A percentile compares a stretch with the other conserved stretches of the same genome.
These are phyloP conservation scores for Suhomyces wounanorum DNA, from an alignment of 1,139 yeast species.

Conservation along the genomic window DNA sequence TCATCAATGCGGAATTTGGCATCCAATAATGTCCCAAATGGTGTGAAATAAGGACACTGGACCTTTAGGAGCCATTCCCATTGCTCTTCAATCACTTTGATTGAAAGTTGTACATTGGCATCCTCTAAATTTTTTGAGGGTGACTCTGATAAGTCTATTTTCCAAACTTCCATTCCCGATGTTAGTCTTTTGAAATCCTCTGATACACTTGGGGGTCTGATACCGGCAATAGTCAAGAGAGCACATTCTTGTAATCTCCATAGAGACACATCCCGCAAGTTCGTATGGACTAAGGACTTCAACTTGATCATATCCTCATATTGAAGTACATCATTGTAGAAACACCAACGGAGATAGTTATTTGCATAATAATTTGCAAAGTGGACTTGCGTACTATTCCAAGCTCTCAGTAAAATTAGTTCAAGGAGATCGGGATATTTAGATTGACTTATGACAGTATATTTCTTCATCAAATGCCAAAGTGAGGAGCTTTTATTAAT, in stretches of 20 bases:
- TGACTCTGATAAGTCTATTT: not conserved
- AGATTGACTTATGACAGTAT: constrained; percentile 15
- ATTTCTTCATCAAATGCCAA: constrained; percentile 40
- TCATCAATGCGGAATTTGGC: not conserved
- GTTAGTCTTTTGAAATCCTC: constrained; percentile 23
- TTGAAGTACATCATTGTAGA: constrained; percentile 13
- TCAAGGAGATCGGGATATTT: constrained; percentile 1
- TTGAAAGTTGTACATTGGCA: constrained; percentile 1
- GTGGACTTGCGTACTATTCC: constrained; percentile 38
- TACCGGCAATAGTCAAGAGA: constrained; percentile 9
- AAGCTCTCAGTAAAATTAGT: constrained; percentile 20
- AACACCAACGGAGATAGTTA: constrained; percentile 36
- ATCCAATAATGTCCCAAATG: constrained; percentile 4
- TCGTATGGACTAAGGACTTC: constrained; percentile 21
- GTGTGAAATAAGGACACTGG: constrained; percentile 18
- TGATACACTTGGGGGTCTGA: constrained; percentile 11
- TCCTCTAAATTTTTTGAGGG: not conserved
- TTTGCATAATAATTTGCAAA: constrained; percentile 47
- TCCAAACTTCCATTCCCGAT: not conserved
- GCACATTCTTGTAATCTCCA: constrained; percentile 28
- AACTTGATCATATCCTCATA: constrained; percentile 9
- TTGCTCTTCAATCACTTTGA: constrained; percentile 3
- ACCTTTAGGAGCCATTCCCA: constrained; percentile 28
- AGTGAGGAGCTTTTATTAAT: constrained; percentile 47
- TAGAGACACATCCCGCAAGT: constrained; percentile 36